phyloP scores from a whole-genome alignment of 2,329 filamentous ascomycete genomes.

The Microsporum canis region DNA sequence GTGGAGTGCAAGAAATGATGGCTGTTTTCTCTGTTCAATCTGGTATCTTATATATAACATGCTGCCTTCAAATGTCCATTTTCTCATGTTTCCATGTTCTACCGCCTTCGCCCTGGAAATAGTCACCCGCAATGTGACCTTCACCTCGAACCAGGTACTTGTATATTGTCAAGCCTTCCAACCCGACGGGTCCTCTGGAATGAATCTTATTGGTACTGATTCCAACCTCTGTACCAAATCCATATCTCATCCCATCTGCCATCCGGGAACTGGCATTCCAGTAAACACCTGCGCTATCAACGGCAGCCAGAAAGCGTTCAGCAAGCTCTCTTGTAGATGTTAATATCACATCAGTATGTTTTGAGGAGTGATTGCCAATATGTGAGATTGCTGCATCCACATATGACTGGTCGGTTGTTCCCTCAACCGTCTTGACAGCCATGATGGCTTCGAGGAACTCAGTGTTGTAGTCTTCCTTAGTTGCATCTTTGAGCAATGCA shows the following conservation, averaged over 20 bases:
- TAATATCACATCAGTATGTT: constrained; percentile 87
- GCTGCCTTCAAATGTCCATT: constrained; percentile 24
- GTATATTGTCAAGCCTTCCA: constrained; percentile 93
- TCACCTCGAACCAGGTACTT: constrained; percentile 82
- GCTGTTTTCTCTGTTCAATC: not conserved
- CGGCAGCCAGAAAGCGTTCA: constrained; percentile 67
- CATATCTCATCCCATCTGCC: constrained; percentile 92
- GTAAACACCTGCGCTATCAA: constrained; percentile 88
- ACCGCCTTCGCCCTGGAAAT: constrained; percentile 44
- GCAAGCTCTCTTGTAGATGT: constrained; percentile 58
- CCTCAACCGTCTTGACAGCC: constrained; percentile 65
- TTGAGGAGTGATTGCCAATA: constrained; percentile 84
- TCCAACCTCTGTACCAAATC: constrained; percentile 94
- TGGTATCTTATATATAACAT: not conserved
- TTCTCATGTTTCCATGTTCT: constrained; percentile 47
- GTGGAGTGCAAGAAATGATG: not conserved
- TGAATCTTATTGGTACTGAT: constrained; percentile 99
- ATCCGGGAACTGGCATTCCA: constrained; percentile 95
- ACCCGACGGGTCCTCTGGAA: constrained; percentile 77
- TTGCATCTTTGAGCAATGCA: constrained; percentile 51
- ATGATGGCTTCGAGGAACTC: constrained; percentile 81
- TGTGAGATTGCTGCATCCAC: constrained; percentile 66
- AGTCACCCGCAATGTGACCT: constrained; percentile 71
- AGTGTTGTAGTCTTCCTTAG: constrained; percentile 64
- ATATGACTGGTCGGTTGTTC: constrained; percentile 22